Base-by-base conservation (phyloP, 2,329 filamentous ascomycete species). In the Dothistroma pini region DNA sequence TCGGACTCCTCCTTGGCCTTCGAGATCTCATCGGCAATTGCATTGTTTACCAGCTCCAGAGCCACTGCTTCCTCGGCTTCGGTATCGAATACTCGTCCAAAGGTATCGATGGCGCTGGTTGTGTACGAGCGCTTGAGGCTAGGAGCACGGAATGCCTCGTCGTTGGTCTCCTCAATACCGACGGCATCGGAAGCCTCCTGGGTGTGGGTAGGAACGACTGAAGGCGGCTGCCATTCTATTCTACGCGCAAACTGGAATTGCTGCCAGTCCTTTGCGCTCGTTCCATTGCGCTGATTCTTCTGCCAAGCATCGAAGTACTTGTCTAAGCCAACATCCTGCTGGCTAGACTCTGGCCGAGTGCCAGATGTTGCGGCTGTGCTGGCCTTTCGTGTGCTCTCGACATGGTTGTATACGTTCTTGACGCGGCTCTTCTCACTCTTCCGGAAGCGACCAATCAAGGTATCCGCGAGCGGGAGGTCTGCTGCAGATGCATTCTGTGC, bases 251-350 rank as follows among this genome's bases (percentile, higher is more conserved):
- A 93, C 75, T 96, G 90, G 71, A 92, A 96, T 75, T 96, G 91
- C 49, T 88, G 88, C 91, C 91, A 96, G 74, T 97, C 93, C 68
- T 89, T 86, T 55, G 91, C 89, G 19, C 51, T 35, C 11, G 51
- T 35, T 53, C 87, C 88, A 54, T 83, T 81, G 61, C 82, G 83
- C 74, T 93, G 87, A 66, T 88, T 85, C 75, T 89, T 89, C 76
- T 93, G 91, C 80, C 95, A 89, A 58, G 91, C 90, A 75, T 95
- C 91, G 71, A 92, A 96, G 78, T 96, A 97, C 70, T 91, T 92
- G 64, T 93, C 92, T 82, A 97, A 74, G 62, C 89, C 89, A 65
- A 74, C 72, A 61, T 80, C 78, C 54, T 74, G 70, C 31, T 68
- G 66, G 53, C 64, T 66, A 34, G 66, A 64, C 49, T 75, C 72